Evolutionary conservation across 768 basidiomycete genomes (phyloP).

Genomic region (Rhodosporidiobolus odoratus): DNA sequence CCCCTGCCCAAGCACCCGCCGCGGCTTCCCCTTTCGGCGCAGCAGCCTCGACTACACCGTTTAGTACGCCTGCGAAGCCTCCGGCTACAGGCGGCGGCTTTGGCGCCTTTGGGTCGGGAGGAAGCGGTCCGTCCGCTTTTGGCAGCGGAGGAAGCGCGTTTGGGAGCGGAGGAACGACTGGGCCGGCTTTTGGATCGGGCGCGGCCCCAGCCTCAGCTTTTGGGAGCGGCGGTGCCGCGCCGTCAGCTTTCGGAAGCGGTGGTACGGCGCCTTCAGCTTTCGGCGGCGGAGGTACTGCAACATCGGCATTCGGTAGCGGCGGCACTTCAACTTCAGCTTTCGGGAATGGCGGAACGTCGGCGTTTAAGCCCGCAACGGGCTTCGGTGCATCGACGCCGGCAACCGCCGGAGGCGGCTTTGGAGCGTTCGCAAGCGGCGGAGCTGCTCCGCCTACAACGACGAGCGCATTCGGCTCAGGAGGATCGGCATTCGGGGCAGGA

Average conservation of each 20-base stretch:
- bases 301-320: slow-evolving; percentile 21
- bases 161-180: not conserved
- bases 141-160: slow-evolving; percentile 19
- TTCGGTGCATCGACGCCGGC: slow-evolving; percentile 11
- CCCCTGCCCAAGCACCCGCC: not conserved
- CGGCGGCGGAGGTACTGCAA: not conserved
- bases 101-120: slow-evolving; percentile 11
- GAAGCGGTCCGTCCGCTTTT: slow-evolving; percentile 17
- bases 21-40: slow-evolving; percentile 10
- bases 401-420: not conserved
- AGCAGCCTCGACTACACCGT: not conserved
- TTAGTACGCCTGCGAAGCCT: not conserved
- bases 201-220: no score
- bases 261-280: slow-evolving; percentile 9
- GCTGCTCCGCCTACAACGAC: not conserved
- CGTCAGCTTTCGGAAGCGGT: slow-evolving; percentile 12
- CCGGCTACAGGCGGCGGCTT: slow-evolving; percentile 1
- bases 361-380: slow-evolving; percentile 30
- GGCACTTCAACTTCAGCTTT: slow-evolving; percentile 26
- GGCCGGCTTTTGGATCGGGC: no score
- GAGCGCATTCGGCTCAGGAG: not conserved
- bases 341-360: slow-evolving; percentile 16
- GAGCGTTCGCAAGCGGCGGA: slow-evolving; percentile 19
- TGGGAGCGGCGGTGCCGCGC: slow-evolving; percentile 1
- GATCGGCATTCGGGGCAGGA: not conserved